Percentiles rank a stretch among this genome's conserved stretches.
phyloP scores from a whole-genome alignment of 2,329 filamentous ascomycete species.

The Fusarium denticulatum region DNA sequence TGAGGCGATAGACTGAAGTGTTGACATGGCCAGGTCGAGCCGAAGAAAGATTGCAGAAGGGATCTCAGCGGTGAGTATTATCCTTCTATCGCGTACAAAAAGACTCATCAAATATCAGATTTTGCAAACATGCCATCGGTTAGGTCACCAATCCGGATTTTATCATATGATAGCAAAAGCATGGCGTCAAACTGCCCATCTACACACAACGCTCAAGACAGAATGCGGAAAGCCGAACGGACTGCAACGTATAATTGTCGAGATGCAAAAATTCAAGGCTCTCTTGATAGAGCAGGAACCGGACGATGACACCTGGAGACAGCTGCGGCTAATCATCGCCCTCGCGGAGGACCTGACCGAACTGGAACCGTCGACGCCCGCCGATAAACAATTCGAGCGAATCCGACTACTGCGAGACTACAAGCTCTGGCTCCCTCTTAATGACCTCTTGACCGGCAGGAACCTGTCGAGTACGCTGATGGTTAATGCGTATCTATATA shows the following conservation, averaged over 20 bases:
- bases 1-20: too few relatives aligned
- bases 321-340: conserved; percentile 9
- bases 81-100: accelerated
- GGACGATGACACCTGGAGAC: background rate
- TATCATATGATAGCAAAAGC: conserved; percentile 13
- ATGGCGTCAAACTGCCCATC: conserved; percentile 1
- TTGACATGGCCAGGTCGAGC: conserved; percentile 11
- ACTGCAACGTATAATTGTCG: conserved; percentile 1
- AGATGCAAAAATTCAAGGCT: conserved; percentile 17
- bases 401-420: conserved; percentile 9
- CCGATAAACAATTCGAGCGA: conserved; percentile 12
- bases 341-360: conserved; percentile 8
- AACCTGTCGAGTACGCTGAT: conserved; percentile 20
- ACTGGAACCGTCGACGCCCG: conserved; percentile 2
- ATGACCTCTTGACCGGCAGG: conserved; percentile 10
- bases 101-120: background rate
- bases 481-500: conserved; percentile 22
- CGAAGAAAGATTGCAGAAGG: conserved; percentile 18
- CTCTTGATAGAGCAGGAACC: conserved; percentile 4
- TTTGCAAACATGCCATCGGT: conserved; percentile 2
- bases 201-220: background rate
- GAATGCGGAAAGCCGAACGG: background rate
- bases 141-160: conserved; percentile 8
- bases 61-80: conserved; percentile 5
- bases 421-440: conserved; percentile 18